These are phyloP conservation scores for Hirschfeldia incana DNA, from an alignment of 345 rosid species.

Conservation along the genomic window DNA sequence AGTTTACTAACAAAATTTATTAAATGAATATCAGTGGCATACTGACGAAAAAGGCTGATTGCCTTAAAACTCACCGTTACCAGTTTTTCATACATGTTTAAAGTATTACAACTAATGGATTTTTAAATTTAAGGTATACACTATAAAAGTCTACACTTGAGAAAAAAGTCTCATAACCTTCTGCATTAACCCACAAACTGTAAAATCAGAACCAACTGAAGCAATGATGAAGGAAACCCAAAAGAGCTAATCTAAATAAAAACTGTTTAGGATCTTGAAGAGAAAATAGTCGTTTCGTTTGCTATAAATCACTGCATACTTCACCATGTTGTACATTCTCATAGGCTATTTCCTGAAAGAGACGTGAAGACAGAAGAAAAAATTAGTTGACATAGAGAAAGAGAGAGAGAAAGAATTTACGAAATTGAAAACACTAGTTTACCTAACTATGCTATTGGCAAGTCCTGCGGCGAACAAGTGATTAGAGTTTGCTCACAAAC, in stretches of 20 bases:
- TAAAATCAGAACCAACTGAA: no score
- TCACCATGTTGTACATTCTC: constrained; percentile 88
- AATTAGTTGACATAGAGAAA: no score
- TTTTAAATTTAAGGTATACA: no score
- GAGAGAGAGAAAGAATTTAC: no score
- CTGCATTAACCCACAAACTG: no score
- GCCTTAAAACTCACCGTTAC: no score
- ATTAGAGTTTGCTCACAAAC: constrained; percentile 90
- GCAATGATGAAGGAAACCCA: neutral
- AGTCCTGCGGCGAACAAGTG: constrained; percentile 77
- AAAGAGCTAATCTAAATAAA: neutral
- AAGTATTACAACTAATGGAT: neutral
- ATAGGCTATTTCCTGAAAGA: constrained; percentile 69
- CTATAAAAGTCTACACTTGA: no score
- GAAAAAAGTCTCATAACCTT: no score
- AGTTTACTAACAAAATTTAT: neutral
- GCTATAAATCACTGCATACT: constrained; percentile 91
- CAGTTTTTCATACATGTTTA: neutral
- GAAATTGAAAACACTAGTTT: constrained; percentile 6
- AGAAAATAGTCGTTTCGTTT: constrained; percentile 1
- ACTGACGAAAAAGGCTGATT: no score
- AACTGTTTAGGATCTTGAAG: neutral
- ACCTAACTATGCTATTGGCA: constrained; percentile 73
- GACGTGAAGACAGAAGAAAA: no score
- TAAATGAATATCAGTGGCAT: neutral